These are phyloP conservation scores for Stellera chamaejasme DNA, from an alignment of 345 rosid genomes.

Conservation along the genomic window DNA sequence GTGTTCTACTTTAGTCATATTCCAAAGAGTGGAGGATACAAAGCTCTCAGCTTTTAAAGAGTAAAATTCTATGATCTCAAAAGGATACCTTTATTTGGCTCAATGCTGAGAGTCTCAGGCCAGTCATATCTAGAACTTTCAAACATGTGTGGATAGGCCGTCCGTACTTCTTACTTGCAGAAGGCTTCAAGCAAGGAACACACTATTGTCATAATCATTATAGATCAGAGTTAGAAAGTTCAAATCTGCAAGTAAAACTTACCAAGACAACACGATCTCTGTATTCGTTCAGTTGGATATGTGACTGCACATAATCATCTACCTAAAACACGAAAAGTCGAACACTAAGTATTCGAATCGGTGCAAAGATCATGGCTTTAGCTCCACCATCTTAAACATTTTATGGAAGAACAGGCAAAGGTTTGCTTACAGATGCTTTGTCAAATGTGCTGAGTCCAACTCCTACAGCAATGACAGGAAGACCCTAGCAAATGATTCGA, in stretches of 20 bases:
- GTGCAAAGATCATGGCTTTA: too few species aligned
- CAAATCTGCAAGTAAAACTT: constrained; percentile 10
- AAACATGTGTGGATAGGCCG: constrained; percentile 63
- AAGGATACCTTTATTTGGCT: constrained; percentile 73
- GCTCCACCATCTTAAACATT: too few species aligned
- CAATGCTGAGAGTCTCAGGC: constrained; percentile 79
- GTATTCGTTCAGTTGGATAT: constrained; percentile 96
- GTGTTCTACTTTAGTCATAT: too few species aligned
- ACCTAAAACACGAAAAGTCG: constrained; percentile 35
- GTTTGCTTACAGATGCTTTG: constrained; percentile 78
- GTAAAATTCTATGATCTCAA: constrained; percentile 7
- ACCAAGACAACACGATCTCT: constrained; percentile 92
- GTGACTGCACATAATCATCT: constrained; percentile 86
- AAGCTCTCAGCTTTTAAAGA: background rate
- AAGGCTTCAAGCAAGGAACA: constrained; percentile 41
- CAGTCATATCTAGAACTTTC: constrained; percentile 97
- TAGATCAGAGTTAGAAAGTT: background rate
- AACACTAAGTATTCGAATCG: background rate
- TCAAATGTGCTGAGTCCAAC: constrained; percentile 92
- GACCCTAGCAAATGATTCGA: constrained; percentile 48
- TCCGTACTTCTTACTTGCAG: constrained; percentile 60
- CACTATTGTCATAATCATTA: constrained; percentile 7
- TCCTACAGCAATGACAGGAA: constrained; percentile 82
- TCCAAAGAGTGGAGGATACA: too few species aligned
- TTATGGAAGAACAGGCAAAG: background rate